These are phyloP conservation scores for Cutaneotrichosporon spelunceum DNA, from an alignment of 1,284 basidiomycete genomes.

Conservation along the genomic window DNA sequence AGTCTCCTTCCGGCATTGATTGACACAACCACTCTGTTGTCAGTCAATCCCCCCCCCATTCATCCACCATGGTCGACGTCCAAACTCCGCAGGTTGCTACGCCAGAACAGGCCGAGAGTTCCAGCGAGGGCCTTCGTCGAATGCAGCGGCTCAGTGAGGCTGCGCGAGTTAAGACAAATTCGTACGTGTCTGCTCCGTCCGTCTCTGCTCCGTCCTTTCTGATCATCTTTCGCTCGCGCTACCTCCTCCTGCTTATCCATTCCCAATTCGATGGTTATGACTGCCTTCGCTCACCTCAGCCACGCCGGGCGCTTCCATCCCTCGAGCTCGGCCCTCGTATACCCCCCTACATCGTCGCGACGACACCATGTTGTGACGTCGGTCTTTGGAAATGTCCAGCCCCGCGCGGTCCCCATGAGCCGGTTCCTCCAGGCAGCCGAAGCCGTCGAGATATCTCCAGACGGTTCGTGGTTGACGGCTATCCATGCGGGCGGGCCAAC, in stretches of 20 bases:
- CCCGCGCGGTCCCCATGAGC: slow-evolving; percentile 28
- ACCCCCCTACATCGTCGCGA: slow-evolving; percentile 12
- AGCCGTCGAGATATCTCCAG: slow-evolving; percentile 33
- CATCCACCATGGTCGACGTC: slow-evolving; percentile 16
- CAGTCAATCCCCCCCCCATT: not conserved
- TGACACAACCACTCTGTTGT: not conserved
- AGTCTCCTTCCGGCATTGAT: not conserved
- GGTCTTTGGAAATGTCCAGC: slow-evolving; percentile 22
- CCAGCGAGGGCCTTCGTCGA: slow-evolving; percentile 19
- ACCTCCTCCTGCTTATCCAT: too few relatives aligned
- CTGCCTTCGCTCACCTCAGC: slow-evolving; percentile 13
- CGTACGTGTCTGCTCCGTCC: slow-evolving; percentile 4
- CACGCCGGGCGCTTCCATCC: slow-evolving; percentile 21
- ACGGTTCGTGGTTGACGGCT: slow-evolving; percentile 36
- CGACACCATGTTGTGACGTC: slow-evolving; percentile 20
- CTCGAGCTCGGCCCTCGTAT: slow-evolving; percentile 19
- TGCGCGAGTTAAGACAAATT: slow-evolving; percentile 2
- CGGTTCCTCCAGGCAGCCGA: slow-evolving; percentile 23
- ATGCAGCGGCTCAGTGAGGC: slow-evolving; percentile 23
- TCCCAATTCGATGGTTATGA: too few relatives aligned
- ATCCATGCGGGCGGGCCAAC: slow-evolving; percentile 16
- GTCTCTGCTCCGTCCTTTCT: not conserved
- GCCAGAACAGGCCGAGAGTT: slow-evolving; percentile 19
- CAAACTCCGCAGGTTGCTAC: slow-evolving; percentile 8
- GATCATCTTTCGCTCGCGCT: too few relatives aligned